phyloP scores from a whole-genome alignment of 768 basidiomycete genomes.

The Coprinopsis marcescibilis region DNA sequence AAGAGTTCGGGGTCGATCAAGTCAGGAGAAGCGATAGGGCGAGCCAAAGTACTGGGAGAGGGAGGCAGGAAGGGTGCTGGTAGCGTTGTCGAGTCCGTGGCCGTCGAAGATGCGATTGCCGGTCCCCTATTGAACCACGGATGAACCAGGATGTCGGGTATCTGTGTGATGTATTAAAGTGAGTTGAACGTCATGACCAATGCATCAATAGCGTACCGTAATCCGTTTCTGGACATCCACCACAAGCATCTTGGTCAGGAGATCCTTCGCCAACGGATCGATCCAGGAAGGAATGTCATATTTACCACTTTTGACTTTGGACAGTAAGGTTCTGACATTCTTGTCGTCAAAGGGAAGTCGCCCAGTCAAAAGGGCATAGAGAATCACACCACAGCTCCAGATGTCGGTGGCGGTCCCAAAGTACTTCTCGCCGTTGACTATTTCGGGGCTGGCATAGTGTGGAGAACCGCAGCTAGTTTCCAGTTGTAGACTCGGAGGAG shows the following conservation, averaged over 20 bases:
- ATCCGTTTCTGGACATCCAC: slow-evolving; percentile 79
- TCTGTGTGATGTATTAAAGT: slow-evolving; percentile 40
- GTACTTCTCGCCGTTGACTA: slow-evolving; percentile 87
- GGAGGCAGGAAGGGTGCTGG: slow-evolving; percentile 45
- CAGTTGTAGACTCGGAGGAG: slow-evolving; percentile 75
- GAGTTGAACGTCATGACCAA: background rate
- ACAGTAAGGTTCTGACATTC: slow-evolving; percentile 67
- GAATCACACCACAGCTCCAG: slow-evolving; percentile 95
- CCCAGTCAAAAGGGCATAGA: slow-evolving; percentile 86
- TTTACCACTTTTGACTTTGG: slow-evolving; percentile 82
- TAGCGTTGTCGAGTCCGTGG: slow-evolving; percentile 23
- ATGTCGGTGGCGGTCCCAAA: slow-evolving; percentile 89
- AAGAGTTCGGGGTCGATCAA: slow-evolving; percentile 76
- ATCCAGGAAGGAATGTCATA: slow-evolving; percentile 81
- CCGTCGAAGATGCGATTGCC: slow-evolving; percentile 21
- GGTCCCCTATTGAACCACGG: slow-evolving; percentile 69
- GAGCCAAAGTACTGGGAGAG: slow-evolving; percentile 60
- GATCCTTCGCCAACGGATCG: slow-evolving; percentile 78
- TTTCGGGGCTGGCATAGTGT: slow-evolving; percentile 96
- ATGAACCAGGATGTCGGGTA: slow-evolving; percentile 78
- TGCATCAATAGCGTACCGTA: slow-evolving; percentile 46
- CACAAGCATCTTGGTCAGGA: slow-evolving; percentile 82
- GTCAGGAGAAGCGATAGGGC: slow-evolving; percentile 59
- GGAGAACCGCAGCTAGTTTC: slow-evolving; percentile 96
- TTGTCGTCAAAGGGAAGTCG: slow-evolving; percentile 93